Conservation (phyloP, 495 filamentous ascomycete species). For the Elasticomyces elasticus region DNA sequence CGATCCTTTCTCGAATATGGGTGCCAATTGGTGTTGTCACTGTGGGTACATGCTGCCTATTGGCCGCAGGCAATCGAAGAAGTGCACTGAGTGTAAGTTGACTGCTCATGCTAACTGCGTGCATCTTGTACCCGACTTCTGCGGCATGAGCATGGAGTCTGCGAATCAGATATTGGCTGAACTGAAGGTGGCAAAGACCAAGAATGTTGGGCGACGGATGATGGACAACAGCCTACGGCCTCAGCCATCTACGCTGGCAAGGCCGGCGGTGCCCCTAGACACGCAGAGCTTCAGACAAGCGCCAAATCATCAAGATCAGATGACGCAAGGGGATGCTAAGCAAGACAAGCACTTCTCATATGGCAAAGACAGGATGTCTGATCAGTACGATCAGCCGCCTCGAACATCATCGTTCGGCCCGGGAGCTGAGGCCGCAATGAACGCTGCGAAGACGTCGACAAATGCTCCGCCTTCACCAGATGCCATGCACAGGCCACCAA, state of each 20-base stretch:
- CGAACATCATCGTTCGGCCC: conserved; percentile 33
- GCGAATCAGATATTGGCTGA: conserved; percentile 83
- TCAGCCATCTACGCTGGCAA: conserved; percentile 3
- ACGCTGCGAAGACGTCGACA: conserved; percentile 41
- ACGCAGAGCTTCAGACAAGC: conserved; percentile 26
- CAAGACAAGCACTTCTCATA: conserved; percentile 41
- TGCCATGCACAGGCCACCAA: conserved; percentile 26
- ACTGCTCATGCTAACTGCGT: conserved; percentile 86
- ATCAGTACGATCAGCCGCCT: conserved; percentile 32
- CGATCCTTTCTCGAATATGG: conserved; percentile 86
- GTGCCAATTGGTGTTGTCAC: conserved; percentile 98
- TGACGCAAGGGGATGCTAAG: conserved; percentile 11
- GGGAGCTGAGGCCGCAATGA: conserved; percentile 32
- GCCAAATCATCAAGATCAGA: conserved; percentile 33
- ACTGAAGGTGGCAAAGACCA: conserved; percentile 43
- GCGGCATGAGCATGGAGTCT: conserved; percentile 96
- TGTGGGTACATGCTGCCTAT: conserved; percentile 97
- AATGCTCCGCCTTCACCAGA: conserved; percentile 31
- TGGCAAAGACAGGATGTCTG: conserved; percentile 32
- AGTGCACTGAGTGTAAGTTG: conserved; percentile 87
- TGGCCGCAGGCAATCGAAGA: conserved; percentile 85
- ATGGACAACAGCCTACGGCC: conserved; percentile 26
- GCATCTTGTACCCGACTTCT: conserved; percentile 97
- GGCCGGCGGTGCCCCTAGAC: conserved; percentile 15
- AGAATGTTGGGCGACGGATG: conserved; percentile 29